These are phyloP conservation scores for Zygoascus tannicola DNA, from an alignment of 805 yeast genomes.

Conservation along the genomic window DNA sequence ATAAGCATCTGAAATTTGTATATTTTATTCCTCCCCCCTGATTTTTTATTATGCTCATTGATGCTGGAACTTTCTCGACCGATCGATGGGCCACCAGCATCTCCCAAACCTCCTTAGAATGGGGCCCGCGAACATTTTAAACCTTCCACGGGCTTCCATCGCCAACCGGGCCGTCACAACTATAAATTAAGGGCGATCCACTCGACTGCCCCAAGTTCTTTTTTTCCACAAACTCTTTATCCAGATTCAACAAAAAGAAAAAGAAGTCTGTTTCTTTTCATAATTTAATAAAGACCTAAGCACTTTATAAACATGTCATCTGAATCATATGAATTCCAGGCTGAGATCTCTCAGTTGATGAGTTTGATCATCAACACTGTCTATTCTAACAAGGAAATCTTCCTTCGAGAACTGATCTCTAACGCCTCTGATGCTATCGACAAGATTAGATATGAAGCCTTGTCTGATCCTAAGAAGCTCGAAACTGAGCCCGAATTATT, in stretches of 20 bases:
- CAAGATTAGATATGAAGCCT: constrained; percentile 94
- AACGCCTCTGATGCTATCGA: constrained; percentile 99
- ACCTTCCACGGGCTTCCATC: not conserved
- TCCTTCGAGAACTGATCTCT: constrained; percentile 96
- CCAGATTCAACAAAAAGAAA: constrained; percentile 4
- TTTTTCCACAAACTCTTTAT: not conserved
- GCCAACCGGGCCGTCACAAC: not conserved
- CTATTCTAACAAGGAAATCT: constrained; percentile 97
- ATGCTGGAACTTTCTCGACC: not conserved
- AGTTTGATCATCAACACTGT: constrained; percentile 99
- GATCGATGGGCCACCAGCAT: not conserved
- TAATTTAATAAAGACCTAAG: too few species aligned
- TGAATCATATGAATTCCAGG: constrained; percentile 74
- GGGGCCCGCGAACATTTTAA: too few species aligned
- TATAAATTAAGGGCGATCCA: not conserved
- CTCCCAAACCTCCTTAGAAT: not conserved
- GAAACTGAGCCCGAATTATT: constrained; percentile 94
- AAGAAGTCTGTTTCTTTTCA: constrained; percentile 22
- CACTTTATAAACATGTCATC: constrained; percentile 32
- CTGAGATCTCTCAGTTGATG: constrained; percentile 99
- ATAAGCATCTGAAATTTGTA: too few species aligned
- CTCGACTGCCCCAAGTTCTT: not conserved
- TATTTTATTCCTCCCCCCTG: not conserved
- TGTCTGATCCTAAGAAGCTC: constrained; percentile 82
- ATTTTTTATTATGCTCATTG: not conserved